Base-by-base conservation (phyloP, 345 rosid species). In the Populus davidiana region DNA sequence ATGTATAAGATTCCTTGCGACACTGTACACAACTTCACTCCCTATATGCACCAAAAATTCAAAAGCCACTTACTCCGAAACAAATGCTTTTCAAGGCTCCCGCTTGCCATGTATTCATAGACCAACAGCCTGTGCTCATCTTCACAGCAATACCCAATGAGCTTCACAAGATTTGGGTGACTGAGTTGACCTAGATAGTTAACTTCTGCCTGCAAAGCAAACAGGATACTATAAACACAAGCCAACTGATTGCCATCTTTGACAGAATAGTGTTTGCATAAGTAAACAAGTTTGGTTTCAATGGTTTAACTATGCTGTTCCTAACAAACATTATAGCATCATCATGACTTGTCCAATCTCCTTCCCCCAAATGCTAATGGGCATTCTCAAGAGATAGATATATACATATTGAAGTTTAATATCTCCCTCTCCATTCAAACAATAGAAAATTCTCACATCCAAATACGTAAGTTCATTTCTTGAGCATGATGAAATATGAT, bases 91-190 rank as follows among this genome's bases (percentile, higher is more conserved):
- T 96, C 98, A 10, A 96, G 86, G 86, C 98, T 94, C 59, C 98
- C 99, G 83, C 90, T 80, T 0, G 93, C 93, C 97, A 96, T 89
- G 86, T 92, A 94, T 81, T 96, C 99, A 79, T 96, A 96, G 62
- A 94, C 94, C 79, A 96, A 85, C 64, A 94, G 78, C 73, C 98
- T 90, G 73, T 94, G 98, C 66, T 91, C 97, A 84, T 90, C 98
- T 86, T 96, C 99, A 75, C 99, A 96, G 82, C 99, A 96, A 77
- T 92, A 92, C 13, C 99, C 99, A 87, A 94, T 92, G 68, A 96
- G 99, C 86, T 91, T 96, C 70, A 94, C 99, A 86, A 96, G 93
- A 86, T 94, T 94, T 20, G 90, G 83, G 81, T 96, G 97, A 82
- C 95, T 89, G 21, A 96, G 90, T 81, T 91, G 97, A 75, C 98